Conservation (phyloP, 768 basidiomycete genomes). For the Mycena vulgaris region DNA sequence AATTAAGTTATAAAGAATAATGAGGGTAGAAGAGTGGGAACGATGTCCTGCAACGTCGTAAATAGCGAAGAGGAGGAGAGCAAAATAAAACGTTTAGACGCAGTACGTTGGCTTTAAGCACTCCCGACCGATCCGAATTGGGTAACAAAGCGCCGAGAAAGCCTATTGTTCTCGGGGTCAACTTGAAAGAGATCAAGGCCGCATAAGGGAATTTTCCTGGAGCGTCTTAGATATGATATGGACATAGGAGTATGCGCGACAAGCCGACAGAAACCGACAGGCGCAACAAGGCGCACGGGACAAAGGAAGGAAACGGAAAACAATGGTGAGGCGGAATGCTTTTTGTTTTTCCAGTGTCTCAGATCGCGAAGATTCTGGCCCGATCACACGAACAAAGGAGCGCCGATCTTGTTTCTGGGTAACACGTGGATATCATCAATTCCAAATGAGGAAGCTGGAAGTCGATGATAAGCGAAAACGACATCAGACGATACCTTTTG, state of each 20-base stretch:
- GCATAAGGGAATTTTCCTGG: constrained; percentile 31
- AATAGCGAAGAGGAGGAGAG: constrained; percentile 39
- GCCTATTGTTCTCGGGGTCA: constrained; percentile 34
- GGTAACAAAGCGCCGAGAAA: constrained; percentile 31
- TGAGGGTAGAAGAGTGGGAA: constrained; percentile 45
- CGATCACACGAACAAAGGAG: constrained; percentile 9
- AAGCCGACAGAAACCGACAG: constrained; percentile 4
- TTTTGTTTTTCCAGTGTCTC: constrained; percentile 1
- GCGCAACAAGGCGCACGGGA: constrained; percentile 20
- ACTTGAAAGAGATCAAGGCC: constrained; percentile 20
- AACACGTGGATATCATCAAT: constrained; percentile 22
- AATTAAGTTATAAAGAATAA: constrained; percentile 37
- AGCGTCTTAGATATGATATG: constrained; percentile 3
- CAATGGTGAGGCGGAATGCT: constrained; percentile 35
- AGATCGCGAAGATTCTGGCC: background rate
- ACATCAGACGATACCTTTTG: no score
- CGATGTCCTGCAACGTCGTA: constrained; percentile 64
- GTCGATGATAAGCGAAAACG: no score
- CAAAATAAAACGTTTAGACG: constrained; percentile 35
- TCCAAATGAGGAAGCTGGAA: no score
- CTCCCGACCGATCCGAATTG: constrained; percentile 10
- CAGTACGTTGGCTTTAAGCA: constrained; percentile 24
- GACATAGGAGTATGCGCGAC: constrained; percentile 23
- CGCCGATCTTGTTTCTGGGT: constrained; percentile 21
- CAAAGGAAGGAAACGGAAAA: constrained; percentile 7